Base-by-base conservation (phyloP, 1,284 basidiomycete genomes). In the Leccinum cinnamomeum region DNA sequence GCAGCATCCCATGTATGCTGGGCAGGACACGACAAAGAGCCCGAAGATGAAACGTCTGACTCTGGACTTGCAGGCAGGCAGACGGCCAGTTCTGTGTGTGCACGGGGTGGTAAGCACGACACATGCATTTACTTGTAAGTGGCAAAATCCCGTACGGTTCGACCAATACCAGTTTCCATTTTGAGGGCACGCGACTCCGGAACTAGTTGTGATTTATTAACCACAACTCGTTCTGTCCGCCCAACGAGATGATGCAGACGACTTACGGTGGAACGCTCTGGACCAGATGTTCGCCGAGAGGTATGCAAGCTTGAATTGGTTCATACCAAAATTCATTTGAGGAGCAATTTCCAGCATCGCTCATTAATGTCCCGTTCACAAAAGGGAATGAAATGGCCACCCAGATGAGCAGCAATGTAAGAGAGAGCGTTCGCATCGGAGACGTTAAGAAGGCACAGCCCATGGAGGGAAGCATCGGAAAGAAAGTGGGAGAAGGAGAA, bases 141-240 rank as follows among this genome's bases (percentile, higher is more conserved):
- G 25, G 46, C 46, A 48, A 14, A 48, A 48, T 48, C 20, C 20
- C 46, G 46, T 56, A 72, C 61, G 48, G 54, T 46, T 67, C 23
- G 67, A 65, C 70, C 69, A 65, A 56, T 67, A 65, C 67, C 67
- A 62, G 20, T 16, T 41, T 10, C 25, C 65, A 12, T 56, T 18
- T 23, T 20, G 57, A 53, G 63, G 63, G 53, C 65, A 68, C 5
- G 50, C 44, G 10, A 33, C 56, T 55, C 58, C 63, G 16, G 53
- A 14, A 6, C 68, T 71, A 53, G 7, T 7, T 39, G 20, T 23
- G 41, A 50, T 39, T 14, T 25, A 41, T 59, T 6, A 6, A 61
- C 65, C 54, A 59, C 33, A 33, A 33, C 7, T 12, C 12, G 46
- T 7, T 30, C 7, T 51, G 53, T 14, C 41, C 30, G 5, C 18